phyloP scores from a whole-genome alignment of 805 yeast genomes.

The Teunomyces stri region DNA sequence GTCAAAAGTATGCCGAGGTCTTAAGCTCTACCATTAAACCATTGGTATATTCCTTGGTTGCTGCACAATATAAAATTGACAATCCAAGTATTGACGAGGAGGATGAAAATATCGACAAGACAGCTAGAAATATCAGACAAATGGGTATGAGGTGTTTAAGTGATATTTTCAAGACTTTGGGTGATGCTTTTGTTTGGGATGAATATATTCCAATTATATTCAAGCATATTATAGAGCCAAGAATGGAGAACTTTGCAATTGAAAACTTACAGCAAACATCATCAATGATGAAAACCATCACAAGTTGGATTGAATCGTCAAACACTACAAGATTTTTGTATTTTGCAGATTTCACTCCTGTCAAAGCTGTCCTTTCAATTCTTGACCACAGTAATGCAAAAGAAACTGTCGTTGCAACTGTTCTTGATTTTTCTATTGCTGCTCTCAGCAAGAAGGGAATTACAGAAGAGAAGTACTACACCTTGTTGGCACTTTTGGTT shows the following conservation, averaged over 20 bases:
- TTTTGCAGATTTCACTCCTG: slow-evolving; percentile 54
- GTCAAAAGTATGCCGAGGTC: slow-evolving; percentile 50
- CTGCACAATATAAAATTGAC: slow-evolving; percentile 47
- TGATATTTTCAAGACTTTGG: slow-evolving; percentile 53
- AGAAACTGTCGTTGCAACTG: slow-evolving; percentile 57
- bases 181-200: slow-evolving; percentile 55
- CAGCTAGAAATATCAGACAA: slow-evolving; percentile 61
- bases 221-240: slow-evolving; percentile 54
- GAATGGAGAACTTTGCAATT: slow-evolving; percentile 62
- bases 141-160: slow-evolving; percentile 64
- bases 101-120: slow-evolving; percentile 30
- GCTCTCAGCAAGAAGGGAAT: slow-evolving; percentile 42
- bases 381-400: slow-evolving; percentile 58
- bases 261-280: slow-evolving; percentile 87
- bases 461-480: slow-evolving; percentile 41
- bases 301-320: slow-evolving; percentile 47
- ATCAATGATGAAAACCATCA: slow-evolving; percentile 63
- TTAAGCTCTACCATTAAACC: slow-evolving; percentile 55
- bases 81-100: slow-evolving; percentile 9
- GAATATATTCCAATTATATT: slow-evolving; percentile 49
- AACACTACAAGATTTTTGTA: slow-evolving; percentile 51
- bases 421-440: slow-evolving; percentile 52
- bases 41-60: slow-evolving; percentile 50
- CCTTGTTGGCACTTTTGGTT: slow-evolving; percentile 57
- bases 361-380: slow-evolving; percentile 53